Evolutionary conservation across 495 filamentous ascomycete species (phyloP), one percentile per base, ranked within the genome.

Genomic region (Trichoderma reesei): DNA sequence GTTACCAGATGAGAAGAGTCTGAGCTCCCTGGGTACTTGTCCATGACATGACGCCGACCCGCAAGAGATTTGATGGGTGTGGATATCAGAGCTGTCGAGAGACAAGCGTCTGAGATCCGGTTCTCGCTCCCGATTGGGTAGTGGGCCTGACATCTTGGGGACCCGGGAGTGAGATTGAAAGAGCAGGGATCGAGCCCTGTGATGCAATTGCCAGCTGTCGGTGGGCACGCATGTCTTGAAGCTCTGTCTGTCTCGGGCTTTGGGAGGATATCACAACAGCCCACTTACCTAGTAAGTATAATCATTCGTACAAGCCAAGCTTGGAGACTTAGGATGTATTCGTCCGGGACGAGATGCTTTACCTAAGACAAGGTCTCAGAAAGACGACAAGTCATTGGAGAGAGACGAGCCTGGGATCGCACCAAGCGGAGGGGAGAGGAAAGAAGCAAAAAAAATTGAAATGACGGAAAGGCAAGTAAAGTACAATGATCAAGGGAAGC

Each of bases 201-300:
- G 51, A 56, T 56, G 51, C 51, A 56, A 56, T 56, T 56, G 51
- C 51, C 51, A 56, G 51, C 51, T 56, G 51, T 56, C 51, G 34
- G 51, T 56, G 51, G 51, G 51, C 51, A 34, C 31, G 9, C 51
- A 46, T 46, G 42, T 46, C 42, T 31, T 56, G 51, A 20, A 7
- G 16, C 16, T 48, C 18, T 16, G 18, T 48, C 18, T 16, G 18
- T 20, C 44, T 3, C 16, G 7, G 20, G 44, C 44, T 8, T 16
- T 16, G 16, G 44, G 44, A 48, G 44, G 44, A 48, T 1, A 1
- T 26, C 26, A 26, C 26, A 26, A 26, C 1, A 26, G 26, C 26
- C n/a, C n/a, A n/a, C n/a, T n/a, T n/a, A n/a, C n/a, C 26, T 26
- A 26, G 26, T 26, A 26, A 26, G 26, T 26, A 26, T 1, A 26